Percentiles rank a stretch among this genome's conserved stretches.
phyloP scores from a whole-genome alignment of 192 early-diverging fungal genomes.

The Entrophospora sp. region DNA sequence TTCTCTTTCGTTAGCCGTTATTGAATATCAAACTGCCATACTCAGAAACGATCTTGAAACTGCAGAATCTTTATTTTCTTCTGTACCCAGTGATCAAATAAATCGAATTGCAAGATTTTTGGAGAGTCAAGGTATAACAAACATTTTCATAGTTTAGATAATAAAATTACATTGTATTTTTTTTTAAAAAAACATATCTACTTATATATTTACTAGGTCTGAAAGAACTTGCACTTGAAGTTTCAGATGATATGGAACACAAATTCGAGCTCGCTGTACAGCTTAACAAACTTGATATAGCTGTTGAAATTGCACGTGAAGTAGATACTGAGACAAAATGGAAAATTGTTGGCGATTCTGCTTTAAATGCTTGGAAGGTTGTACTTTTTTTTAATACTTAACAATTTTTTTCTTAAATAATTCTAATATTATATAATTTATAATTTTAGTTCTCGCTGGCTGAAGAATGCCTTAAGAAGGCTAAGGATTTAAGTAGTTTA shows the following conservation, averaged over 20 bases:
- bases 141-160: too few relatives aligned
- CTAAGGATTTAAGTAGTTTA: constrained; percentile 85
- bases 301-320: constrained; percentile 78
- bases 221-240: constrained; percentile 85
- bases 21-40: constrained; percentile 98
- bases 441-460: constrained; percentile 49
- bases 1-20: constrained; percentile 81
- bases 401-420: background rate
- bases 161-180: background rate
- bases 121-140: constrained; percentile 76
- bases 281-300: constrained; percentile 73
- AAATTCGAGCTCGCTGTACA: constrained; percentile 91
- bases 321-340: constrained; percentile 85
- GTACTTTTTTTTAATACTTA: background rate
- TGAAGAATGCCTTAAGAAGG: constrained; percentile 80
- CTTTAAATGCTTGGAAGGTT: constrained; percentile 86
- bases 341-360: constrained; percentile 86
- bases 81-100: constrained; percentile 79
- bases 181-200: background rate
- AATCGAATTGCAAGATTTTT: constrained; percentile 92
- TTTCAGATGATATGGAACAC: constrained; percentile 95
- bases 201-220: constrained; percentile 38
- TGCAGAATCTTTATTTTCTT: constrained; percentile 73
- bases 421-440: background rate
- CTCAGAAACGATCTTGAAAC: constrained; percentile 85